phyloP scores from a whole-genome alignment of 176 grass and related monocot genomes.

The Cenchrus fungigraminus region DNA sequence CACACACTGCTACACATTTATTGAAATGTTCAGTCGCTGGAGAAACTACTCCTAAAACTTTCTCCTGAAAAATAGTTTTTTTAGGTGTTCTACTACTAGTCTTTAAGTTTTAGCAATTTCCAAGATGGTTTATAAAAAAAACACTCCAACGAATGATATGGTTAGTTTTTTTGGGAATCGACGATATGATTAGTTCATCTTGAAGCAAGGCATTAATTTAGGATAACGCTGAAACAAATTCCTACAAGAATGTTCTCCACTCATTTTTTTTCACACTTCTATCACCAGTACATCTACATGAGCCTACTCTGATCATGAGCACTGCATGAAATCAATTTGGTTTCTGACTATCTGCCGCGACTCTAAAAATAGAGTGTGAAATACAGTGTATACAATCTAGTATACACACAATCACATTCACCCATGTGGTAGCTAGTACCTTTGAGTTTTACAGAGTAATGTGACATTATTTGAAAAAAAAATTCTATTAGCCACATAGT shows the following conservation, averaged over 20 bases:
- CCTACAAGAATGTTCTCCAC: background rate
- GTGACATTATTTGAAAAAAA: slow-evolving; percentile 13
- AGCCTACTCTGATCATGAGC: background rate
- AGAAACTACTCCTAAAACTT: background rate
- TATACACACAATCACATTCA: background rate
- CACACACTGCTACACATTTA: slow-evolving; percentile 38
- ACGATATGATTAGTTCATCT: background rate
- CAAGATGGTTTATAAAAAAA: background rate
- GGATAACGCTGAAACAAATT: background rate
- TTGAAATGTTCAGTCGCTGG: background rate
- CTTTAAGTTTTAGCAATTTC: slow-evolving; percentile 2
- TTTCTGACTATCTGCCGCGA: background rate
- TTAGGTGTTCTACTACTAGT: background rate
- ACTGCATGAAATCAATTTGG: background rate
- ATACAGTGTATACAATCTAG: background rate
- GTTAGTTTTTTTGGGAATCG: too few relatives aligned
- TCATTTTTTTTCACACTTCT: background rate
- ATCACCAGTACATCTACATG: slow-evolving; percentile 11
- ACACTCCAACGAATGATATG: background rate
- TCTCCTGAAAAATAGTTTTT: background rate
- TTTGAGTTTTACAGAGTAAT: background rate
- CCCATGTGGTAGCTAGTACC: slow-evolving; percentile 12
- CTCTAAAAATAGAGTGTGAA: background rate
- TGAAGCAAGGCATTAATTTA: background rate
- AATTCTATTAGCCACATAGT: slow-evolving; percentile 3